These are phyloP conservation scores for Plenodomus biglobosus DNA, from an alignment of 2,329 filamentous ascomycete genomes.

Conservation along the genomic window DNA sequence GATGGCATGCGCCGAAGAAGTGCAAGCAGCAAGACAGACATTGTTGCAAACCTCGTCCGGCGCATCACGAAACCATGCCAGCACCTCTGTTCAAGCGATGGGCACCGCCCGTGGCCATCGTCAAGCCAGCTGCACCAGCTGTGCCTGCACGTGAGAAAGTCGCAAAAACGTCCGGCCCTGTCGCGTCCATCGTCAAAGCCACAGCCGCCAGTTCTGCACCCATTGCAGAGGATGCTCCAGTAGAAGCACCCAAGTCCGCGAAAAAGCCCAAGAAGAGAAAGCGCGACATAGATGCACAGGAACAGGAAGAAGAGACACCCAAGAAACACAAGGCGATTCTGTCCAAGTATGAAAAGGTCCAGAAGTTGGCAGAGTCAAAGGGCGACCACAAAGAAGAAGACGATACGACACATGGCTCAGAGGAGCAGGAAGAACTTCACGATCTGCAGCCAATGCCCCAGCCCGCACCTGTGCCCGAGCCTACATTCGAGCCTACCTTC, in stretches of 20 bases:
- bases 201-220: slow-evolving; percentile 3
- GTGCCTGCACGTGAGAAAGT: not conserved
- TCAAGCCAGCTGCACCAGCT: not conserved
- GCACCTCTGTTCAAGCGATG: slow-evolving; percentile 52
- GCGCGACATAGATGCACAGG: slow-evolving; percentile 27
- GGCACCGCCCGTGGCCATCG: slow-evolving; percentile 44
- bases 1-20: slow-evolving; percentile 3
- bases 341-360: slow-evolving; percentile 50
- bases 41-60: too few relatives aligned
- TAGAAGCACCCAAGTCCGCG: slow-evolving; percentile 15
- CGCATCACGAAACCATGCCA: slow-evolving; percentile 43
- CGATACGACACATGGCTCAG: slow-evolving; percentile 39
- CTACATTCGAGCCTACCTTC: slow-evolving; percentile 65
- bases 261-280: slow-evolving; percentile 43
- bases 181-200: slow-evolving; percentile 1
- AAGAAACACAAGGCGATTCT: slow-evolving; percentile 47
- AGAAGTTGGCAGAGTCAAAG: slow-evolving; percentile 30
- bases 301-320: slow-evolving; percentile 28
- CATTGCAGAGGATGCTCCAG: slow-evolving; percentile 7
- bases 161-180: not conserved
- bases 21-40: too few relatives aligned
- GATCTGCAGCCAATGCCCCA: slow-evolving; percentile 82
- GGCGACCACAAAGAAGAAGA: slow-evolving; percentile 15
- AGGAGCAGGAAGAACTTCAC: slow-evolving; percentile 55
- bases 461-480: slow-evolving; percentile 63